These are phyloP conservation scores for Millerozyma miso DNA, from an alignment of 805 yeast genomes.

Conservation along the genomic window DNA sequence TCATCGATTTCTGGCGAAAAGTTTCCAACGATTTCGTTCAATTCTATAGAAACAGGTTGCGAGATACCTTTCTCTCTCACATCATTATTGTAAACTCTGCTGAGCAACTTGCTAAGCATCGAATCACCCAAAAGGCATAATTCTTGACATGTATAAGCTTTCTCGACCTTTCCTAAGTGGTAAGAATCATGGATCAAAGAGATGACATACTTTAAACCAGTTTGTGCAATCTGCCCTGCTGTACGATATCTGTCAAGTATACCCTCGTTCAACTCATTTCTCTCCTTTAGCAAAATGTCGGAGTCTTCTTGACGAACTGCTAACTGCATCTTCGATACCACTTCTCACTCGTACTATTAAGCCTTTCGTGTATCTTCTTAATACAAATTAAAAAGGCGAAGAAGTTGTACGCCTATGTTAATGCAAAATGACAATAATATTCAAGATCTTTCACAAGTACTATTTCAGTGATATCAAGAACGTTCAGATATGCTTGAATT, in stretches of 20 bases:
- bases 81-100: slow-evolving; percentile 53
- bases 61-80: slow-evolving; percentile 90
- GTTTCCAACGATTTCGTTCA: slow-evolving; percentile 72
- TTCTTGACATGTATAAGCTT: slow-evolving; percentile 55
- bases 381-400: too few species aligned
- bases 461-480: not conserved
- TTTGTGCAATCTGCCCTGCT: slow-evolving; percentile 87
- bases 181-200: slow-evolving; percentile 69
- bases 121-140: slow-evolving; percentile 82
- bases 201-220: slow-evolving; percentile 64
- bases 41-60: slow-evolving; percentile 84
- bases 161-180: slow-evolving; percentile 49
- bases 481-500: not conserved
- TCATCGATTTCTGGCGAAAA: slow-evolving; percentile 85
- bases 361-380: not conserved
- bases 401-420: not conserved
- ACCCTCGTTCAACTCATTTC: slow-evolving; percentile 57
- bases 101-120: slow-evolving; percentile 57
- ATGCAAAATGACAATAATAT: not conserved
- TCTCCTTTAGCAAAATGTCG: slow-evolving; percentile 65
- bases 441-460: not conserved
- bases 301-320: slow-evolving; percentile 74
- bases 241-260: slow-evolving; percentile 78
- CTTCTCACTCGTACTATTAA: not conserved
- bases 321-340: slow-evolving; percentile 50